Evolutionary conservation across 2,329 filamentous ascomycete genomes (phyloP).

Genomic region (Arthrinium phaeospermum): DNA sequence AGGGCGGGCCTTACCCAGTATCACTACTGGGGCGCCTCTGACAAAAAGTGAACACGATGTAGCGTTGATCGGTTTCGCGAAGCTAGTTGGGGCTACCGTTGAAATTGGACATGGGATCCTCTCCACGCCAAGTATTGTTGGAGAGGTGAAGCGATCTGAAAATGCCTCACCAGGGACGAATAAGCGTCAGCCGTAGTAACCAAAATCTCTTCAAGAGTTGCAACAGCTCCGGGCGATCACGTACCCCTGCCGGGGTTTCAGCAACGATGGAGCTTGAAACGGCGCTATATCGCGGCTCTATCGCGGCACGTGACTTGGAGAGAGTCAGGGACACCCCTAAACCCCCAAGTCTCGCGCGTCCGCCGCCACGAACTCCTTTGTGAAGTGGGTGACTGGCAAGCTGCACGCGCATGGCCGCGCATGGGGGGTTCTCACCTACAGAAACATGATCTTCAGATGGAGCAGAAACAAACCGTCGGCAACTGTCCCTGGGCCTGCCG

Average conservation of each 20-base stretch:
- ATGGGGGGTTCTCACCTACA: neutral
- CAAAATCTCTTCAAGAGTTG: constrained; percentile 22
- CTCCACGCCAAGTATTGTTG: constrained; percentile 27
- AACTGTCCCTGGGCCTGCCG: neutral
- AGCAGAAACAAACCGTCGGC: constrained; percentile 15
- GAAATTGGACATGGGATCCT: constrained; percentile 10
- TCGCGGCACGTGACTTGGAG: constrained; percentile 30
- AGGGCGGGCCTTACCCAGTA: constrained; percentile 19
- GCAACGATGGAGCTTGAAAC: constrained; percentile 34
- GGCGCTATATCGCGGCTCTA: constrained; percentile 26
- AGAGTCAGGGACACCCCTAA: neutral
- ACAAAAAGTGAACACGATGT: constrained; percentile 31
- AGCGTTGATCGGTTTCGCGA: constrained; percentile 37
- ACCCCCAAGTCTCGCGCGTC: neutral
- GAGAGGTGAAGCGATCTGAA: constrained; percentile 24
- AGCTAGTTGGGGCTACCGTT: constrained; percentile 28
- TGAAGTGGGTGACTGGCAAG: neutral
- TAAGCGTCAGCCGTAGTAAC: constrained; percentile 20
- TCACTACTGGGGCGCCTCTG: constrained; percentile 25
- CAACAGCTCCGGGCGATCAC: constrained; percentile 21
- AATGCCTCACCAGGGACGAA: constrained; percentile 34
- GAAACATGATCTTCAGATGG: constrained; percentile 20
- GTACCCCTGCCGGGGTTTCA: constrained; percentile 31
- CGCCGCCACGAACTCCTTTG: neutral
- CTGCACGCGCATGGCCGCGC: neutral